A percentile compares a stretch with the other conserved stretches of the same genome.
Evolutionary conservation across 2,329 filamentous ascomycete species (phyloP).

Genomic region (Celoporthe dispersa): DNA sequence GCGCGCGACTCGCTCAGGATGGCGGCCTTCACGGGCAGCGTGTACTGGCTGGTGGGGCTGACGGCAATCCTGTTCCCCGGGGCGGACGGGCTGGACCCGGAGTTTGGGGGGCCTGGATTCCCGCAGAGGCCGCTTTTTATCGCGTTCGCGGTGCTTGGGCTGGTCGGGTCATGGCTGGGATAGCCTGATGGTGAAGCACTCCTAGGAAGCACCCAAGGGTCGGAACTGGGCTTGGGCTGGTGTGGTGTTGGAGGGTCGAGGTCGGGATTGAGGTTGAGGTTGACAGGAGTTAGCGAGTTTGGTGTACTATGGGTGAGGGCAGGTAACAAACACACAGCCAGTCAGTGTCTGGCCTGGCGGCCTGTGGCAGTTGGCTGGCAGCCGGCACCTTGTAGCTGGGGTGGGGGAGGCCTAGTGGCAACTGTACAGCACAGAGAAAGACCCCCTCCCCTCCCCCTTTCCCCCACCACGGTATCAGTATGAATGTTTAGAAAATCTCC

Average conservation of each 20-base stretch:
- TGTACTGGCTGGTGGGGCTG: constrained; percentile 49
- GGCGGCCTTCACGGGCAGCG: constrained; percentile 43
- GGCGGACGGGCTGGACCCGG: constrained; percentile 46
- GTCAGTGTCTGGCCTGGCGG: too few species aligned
- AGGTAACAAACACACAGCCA: too few species aligned
- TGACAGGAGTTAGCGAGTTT: too few species aligned
- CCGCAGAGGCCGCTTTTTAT: constrained; percentile 43
- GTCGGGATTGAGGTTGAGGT: background rate
- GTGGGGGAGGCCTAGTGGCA: too few species aligned
- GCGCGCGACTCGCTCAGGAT: constrained; percentile 39
- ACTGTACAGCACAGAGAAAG: too few species aligned
- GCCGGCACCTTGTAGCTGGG: too few species aligned
- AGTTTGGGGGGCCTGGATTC: constrained; percentile 49
- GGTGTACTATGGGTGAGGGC: too few species aligned
- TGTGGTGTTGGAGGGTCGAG: background rate
- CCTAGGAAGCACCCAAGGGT: too few species aligned
- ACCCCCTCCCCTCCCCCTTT: too few species aligned
- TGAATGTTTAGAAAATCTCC: background rate
- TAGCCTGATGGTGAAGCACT: background rate
- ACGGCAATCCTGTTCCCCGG: constrained; percentile 43
- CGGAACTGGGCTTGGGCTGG: background rate
- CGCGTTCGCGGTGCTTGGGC: constrained; percentile 33
- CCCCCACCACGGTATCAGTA: background rate
- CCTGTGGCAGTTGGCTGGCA: too few species aligned
- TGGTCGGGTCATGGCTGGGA: constrained; percentile 31